Evolutionary conservation across 768 basidiomycete genomes (phyloP), one percentile per base, ranked within the genome.

Genomic region (Trichaptum fuscoviolaceum): DNA sequence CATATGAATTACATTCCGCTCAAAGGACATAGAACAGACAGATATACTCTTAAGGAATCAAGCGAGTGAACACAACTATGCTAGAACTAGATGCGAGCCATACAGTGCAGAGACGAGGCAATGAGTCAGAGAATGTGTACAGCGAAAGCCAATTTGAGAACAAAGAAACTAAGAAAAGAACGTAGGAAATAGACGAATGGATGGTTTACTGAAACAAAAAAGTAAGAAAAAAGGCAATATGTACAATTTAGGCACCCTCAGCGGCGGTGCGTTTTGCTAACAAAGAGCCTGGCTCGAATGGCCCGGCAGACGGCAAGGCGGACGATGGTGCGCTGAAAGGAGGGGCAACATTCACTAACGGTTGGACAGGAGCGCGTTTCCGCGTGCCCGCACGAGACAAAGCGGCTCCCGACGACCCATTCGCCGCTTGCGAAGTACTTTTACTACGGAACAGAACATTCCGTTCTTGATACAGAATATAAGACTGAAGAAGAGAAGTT

Each of bases 401-500:
- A 2, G 73, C 69, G 26, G 71, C 70, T 64, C 76, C 74, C n/a
- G 71, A 65, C 57, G 66, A 42, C n/a, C 63, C 64, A 17, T 62
- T 66, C 20, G 68, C 42, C 42, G 42, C 30, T 17, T 66, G 8
- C 7, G 71, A 30, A 9, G 35, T 62, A 6, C 76, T 70, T 67
- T 78, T 80, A 23, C 80, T 77, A 63, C 80, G 82, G 71, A 86
- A 86, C 17, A 90, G 81, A 66, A 92, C 83, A 67, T 89, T 84
- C 57, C 88, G 86, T 72, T 93, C 92, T 77, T 93, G 92, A 71
- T 89, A 82, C 23, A 94, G 81, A 62, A 93, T 87, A 73, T 93
- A 93, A 1, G 93, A 94, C 92, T 94, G 63, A 57, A 67, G 23
- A 34, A 61, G 15, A 25, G 34, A 65, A 36, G 66, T 57, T 64